phyloP scores from a whole-genome alignment of 306 rosid genomes.

The Phaseolus lunatus region DNA sequence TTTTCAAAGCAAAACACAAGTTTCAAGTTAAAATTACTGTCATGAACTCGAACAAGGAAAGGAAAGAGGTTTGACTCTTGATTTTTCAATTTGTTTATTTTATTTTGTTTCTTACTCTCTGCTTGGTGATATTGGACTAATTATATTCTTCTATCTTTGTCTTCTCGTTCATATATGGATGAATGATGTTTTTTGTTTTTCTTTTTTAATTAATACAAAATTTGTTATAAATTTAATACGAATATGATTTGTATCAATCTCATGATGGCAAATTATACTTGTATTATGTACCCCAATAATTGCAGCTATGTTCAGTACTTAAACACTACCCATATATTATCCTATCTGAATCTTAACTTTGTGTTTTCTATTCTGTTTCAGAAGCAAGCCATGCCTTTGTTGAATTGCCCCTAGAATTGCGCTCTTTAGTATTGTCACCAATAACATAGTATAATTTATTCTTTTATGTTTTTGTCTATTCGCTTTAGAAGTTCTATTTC shows the following conservation, averaged over 20 bases:
- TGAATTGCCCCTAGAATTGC: slow-evolving; percentile 86
- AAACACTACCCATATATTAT: not conserved
- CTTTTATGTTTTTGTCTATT: slow-evolving; percentile 43
- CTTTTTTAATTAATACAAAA: not conserved
- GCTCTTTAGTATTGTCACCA: slow-evolving; percentile 74
- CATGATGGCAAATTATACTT: not conserved
- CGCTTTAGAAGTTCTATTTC: slow-evolving; percentile 14
- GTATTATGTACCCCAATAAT: not conserved
- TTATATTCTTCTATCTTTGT: not conserved
- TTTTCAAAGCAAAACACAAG: slow-evolving; percentile 59
- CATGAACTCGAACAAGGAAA: slow-evolving; percentile 49
- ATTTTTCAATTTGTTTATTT: slow-evolving; percentile 27
- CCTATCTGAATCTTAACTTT: slow-evolving; percentile 26
- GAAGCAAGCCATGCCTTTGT: slow-evolving; percentile 59
- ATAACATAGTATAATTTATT: slow-evolving; percentile 55
- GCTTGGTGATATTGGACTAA: slow-evolving; percentile 6
- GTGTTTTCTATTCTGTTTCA: slow-evolving; percentile 50
- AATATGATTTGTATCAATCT: not conserved
- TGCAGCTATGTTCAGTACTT: not conserved
- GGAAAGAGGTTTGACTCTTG: slow-evolving; percentile 60
- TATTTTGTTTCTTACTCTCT: slow-evolving; percentile 19
- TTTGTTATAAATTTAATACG: not conserved
- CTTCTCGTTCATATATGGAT: not conserved
- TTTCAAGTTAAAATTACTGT: slow-evolving; percentile 64
- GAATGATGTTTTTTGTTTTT: not conserved